phyloP scores from a whole-genome alignment of 2,329 filamentous ascomycete species.

The Ophiocordyceps robertsii region DNA sequence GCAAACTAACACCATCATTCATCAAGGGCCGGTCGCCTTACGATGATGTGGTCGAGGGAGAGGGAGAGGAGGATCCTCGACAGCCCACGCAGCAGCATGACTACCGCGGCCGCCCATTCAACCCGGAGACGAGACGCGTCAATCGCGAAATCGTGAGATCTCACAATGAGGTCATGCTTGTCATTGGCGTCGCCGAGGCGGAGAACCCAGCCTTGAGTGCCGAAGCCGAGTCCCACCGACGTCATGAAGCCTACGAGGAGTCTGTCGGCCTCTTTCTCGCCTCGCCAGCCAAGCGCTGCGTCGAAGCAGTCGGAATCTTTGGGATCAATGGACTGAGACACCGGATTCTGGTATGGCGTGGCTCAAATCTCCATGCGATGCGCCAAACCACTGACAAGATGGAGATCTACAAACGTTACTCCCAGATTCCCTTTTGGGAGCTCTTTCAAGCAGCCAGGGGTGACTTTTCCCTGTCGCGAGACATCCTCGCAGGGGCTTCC shows the following conservation, averaged over 20 bases:
- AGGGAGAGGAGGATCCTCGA: conserved; percentile 26
- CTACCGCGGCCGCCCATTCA: conserved; percentile 40
- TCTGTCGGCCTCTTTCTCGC: conserved; percentile 26
- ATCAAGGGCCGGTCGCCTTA: conserved; percentile 46
- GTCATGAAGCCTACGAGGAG: conserved; percentile 34
- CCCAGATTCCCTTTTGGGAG: conserved; percentile 32
- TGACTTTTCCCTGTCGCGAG: conserved; percentile 15
- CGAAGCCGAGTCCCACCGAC: conserved; percentile 25
- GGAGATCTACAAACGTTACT: conserved; percentile 38
- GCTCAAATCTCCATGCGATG: background rate
- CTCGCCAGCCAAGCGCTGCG: conserved; percentile 17
- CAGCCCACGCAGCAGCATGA: conserved; percentile 38
- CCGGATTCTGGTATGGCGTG: conserved; percentile 33
- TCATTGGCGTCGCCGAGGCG: conserved; percentile 48
- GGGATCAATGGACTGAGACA: conserved; percentile 39
- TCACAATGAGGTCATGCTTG: conserved; percentile 50
- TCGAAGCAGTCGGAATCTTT: conserved; percentile 33
- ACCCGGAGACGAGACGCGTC: conserved; percentile 38
- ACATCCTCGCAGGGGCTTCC: conserved; percentile 20
- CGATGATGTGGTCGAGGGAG: conserved; percentile 39
- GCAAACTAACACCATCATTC: conserved; percentile 1
- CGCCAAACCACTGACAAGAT: conserved; percentile 4
- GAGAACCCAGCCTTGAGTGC: conserved; percentile 29
- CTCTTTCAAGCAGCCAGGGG: conserved; percentile 17
- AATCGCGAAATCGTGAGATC: conserved; percentile 44